Evolutionary conservation across 257 asterid genomes (phyloP).

Genomic region (Avicennia marina): DNA sequence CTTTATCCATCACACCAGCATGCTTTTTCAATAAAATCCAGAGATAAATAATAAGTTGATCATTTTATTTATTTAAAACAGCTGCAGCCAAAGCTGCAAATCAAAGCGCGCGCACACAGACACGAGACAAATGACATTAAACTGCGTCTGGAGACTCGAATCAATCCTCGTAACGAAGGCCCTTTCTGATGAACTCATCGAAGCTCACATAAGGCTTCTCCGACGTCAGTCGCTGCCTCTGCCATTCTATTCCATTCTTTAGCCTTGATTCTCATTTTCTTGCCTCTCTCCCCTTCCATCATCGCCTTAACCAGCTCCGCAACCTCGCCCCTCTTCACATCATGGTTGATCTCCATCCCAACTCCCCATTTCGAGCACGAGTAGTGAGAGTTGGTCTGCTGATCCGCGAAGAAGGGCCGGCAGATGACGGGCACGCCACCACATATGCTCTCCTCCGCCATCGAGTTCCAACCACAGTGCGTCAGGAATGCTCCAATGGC

Average conservation of each 20-base stretch:
- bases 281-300: conserved; percentile 41
- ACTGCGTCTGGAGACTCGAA: no score
- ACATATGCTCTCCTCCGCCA: conserved; percentile 23
- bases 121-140: no score
- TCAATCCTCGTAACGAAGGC: conserved; percentile 14
- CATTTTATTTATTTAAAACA: no score
- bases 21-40: no score
- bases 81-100: no score
- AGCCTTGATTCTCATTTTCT: conserved; percentile 36
- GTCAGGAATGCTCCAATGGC: conserved; percentile 38
- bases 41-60: no score
- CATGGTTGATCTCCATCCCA: conserved; percentile 35
- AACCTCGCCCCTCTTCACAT: conserved; percentile 45
- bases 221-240: conserved; percentile 32
- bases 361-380: conserved; percentile 44
- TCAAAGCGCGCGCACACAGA: no score
- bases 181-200: conserved; percentile 29
- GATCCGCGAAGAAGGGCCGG: conserved; percentile 59
- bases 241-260: conserved; percentile 51
- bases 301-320: conserved; percentile 31
- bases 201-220: conserved; percentile 39
- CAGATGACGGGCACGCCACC: conserved; percentile 43
- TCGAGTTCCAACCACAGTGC: conserved; percentile 62
- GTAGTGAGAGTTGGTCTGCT: conserved; percentile 45
- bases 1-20: no score